Evolutionary conservation across 129 eudicot genomes (phyloP).

Genomic region (Saussurea involucrata): DNA sequence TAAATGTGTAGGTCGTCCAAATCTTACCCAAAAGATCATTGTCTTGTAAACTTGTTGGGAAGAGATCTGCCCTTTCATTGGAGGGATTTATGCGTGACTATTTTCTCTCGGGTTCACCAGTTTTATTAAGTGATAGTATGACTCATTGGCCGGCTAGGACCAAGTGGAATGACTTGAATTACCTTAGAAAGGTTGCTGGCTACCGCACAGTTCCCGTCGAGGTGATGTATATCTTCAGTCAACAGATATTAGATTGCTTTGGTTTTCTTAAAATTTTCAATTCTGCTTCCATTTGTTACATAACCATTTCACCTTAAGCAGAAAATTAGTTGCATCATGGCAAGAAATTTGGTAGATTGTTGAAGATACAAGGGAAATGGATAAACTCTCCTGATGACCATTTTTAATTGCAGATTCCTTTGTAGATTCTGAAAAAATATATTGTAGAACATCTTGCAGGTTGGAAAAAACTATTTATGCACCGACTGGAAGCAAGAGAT

Average conservation of each 20-base stretch:
- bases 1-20: conserved; percentile 45
- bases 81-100: conserved; percentile 89
- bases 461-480: conserved; percentile 85
- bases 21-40: conserved; percentile 69
- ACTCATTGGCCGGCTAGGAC: conserved; percentile 90
- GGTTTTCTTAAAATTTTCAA: background rate
- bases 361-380: background rate
- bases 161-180: conserved; percentile 83
- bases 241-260: background rate
- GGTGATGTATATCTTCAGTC: conserved; percentile 50
- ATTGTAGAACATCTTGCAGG: conserved; percentile 53
- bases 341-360: background rate
- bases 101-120: conserved; percentile 75
- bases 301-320: background rate
- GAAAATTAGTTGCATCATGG: background rate
- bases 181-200: conserved; percentile 81
- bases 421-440: conserved; percentile 31
- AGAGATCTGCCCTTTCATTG: conserved; percentile 62
- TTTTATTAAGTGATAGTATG: conserved; percentile 81
- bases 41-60: conserved; percentile 56
- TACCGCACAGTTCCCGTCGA: conserved; percentile 96
- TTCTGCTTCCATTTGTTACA: background rate
- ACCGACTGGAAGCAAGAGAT: conserved; percentile 97
- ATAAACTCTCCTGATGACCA: conserved; percentile 19
- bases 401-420: conserved; percentile 26